These are phyloP conservation scores for Sicyos edulis DNA, from an alignment of 306 rosid genomes.

Conservation along the genomic window DNA sequence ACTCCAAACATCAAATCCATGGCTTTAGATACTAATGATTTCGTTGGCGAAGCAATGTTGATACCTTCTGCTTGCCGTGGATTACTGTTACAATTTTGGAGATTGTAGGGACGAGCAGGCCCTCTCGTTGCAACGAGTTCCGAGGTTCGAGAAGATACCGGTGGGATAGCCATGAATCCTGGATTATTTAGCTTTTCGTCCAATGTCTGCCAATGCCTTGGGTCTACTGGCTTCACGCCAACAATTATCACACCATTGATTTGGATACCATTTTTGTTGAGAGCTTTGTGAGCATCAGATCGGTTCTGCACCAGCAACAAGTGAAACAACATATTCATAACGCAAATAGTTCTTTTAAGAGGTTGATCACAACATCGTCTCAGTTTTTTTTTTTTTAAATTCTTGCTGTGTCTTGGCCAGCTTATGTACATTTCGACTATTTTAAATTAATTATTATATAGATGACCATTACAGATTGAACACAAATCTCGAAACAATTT, in stretches of 20 bases:
- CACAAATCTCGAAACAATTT: too few species aligned
- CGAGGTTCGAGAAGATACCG: slow-evolving; percentile 37
- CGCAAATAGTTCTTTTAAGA: background rate
- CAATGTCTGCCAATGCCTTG: slow-evolving; percentile 75
- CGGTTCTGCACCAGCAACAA: slow-evolving; percentile 56
- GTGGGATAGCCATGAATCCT: slow-evolving; percentile 74
- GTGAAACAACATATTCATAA: background rate
- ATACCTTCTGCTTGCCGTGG: slow-evolving; percentile 62
- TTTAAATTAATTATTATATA: too few species aligned
- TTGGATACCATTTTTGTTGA: slow-evolving; percentile 81
- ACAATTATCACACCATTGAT: slow-evolving; percentile 77
- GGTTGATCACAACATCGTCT: background rate
- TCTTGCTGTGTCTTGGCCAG: too few species aligned
- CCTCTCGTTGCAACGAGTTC: slow-evolving; percentile 46
- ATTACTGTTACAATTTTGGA: slow-evolving; percentile 55
- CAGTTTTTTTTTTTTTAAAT: too few species aligned
- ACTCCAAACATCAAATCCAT: slow-evolving; percentile 97
- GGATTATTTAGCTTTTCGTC: slow-evolving; percentile 55
- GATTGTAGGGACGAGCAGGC: slow-evolving; percentile 52
- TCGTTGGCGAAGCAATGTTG: slow-evolving; percentile 78
- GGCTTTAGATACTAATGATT: slow-evolving; percentile 71
- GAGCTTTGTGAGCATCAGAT: slow-evolving; percentile 85
- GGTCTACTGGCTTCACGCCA: slow-evolving; percentile 93
- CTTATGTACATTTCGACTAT: too few species aligned
- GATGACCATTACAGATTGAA: too few species aligned